A percentile compares a stretch with the other conserved stretches of the same genome.
Evolutionary conservation across 345 rosid species (phyloP).

Genomic region (Syzygium jambos): DNA sequence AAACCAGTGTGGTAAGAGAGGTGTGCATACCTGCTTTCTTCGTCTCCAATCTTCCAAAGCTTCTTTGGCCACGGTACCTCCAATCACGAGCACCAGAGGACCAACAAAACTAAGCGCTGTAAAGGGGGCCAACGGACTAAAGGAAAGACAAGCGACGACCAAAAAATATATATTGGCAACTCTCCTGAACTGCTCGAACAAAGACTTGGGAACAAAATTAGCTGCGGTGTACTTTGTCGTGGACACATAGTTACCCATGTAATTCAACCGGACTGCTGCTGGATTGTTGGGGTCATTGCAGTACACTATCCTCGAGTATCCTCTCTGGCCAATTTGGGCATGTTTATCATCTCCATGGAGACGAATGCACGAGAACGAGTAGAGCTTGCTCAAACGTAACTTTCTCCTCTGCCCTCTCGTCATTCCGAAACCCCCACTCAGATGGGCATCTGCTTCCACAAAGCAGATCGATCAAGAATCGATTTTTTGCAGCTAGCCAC

Average conservation of each 20-base stretch:
- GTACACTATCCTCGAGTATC: constrained; percentile 75
- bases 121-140: constrained; percentile 86
- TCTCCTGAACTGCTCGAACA: constrained; percentile 97
- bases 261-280: constrained; percentile 44
- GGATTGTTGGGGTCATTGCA: constrained; percentile 79
- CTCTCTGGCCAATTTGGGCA: constrained; percentile 12
- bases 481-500: not conserved
- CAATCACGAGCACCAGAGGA: constrained; percentile 73
- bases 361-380: constrained; percentile 52
- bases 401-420: constrained; percentile 23
- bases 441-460: not conserved
- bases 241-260: constrained; percentile 76
- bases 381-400: constrained; percentile 44
- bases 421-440: constrained; percentile 13
- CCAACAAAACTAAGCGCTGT: constrained; percentile 58
- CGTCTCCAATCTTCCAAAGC: constrained; percentile 82
- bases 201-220: constrained; percentile 86
- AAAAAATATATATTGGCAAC: constrained; percentile 89
- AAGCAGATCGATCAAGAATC: not conserved
- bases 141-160: constrained; percentile 78
- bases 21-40: constrained; percentile 47
- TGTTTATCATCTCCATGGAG: constrained; percentile 25
- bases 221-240: constrained; percentile 68
- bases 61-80: constrained; percentile 84
- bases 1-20: not conserved